Evolutionary conservation across 495 filamentous ascomycete species (phyloP).

Genomic region (Pyrenula aspistea): DNA sequence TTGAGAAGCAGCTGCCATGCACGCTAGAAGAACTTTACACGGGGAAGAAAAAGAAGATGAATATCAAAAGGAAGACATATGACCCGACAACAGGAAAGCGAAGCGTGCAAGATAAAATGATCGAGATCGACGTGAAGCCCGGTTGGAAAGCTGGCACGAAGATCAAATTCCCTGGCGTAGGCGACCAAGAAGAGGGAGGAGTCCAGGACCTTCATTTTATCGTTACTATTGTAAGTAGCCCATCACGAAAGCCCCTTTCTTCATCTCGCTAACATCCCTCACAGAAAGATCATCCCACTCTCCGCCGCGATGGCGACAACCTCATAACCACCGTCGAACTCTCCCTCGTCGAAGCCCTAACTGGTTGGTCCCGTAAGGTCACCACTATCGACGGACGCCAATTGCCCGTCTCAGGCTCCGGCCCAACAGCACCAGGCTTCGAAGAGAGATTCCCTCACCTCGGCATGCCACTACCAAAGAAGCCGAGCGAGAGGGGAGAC

Average conservation of each 20-base stretch:
- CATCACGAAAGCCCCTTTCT: not conserved
- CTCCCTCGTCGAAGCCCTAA: constrained; percentile 90
- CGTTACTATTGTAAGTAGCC: constrained; percentile 68
- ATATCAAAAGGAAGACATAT: constrained; percentile 91
- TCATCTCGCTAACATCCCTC: not conserved
- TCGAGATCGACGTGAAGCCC: constrained; percentile 90
- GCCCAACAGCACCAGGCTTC: constrained; percentile 73
- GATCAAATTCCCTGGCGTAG: constrained; percentile 92
- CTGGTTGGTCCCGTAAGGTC: constrained; percentile 82
- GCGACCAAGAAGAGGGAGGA: constrained; percentile 95
- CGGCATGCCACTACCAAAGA: constrained; percentile 90
- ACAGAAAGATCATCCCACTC: constrained; percentile 74
- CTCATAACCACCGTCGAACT: constrained; percentile 65
- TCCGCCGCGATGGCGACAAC: constrained; percentile 78
- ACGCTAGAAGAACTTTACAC: constrained; percentile 77
- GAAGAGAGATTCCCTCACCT: constrained; percentile 69
- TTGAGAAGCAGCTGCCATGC: constrained; percentile 72
- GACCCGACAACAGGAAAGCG: constrained; percentile 68
- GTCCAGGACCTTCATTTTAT: constrained; percentile 93
- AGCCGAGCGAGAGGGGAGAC: constrained; percentile 70
- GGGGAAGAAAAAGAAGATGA: constrained; percentile 88
- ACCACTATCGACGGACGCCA: constrained; percentile 90
- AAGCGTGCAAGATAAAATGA: constrained; percentile 72
- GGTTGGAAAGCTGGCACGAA: constrained; percentile 92
- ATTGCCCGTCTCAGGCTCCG: constrained; percentile 58